Percentiles rank a stretch among this genome's conserved stretches.
These are phyloP conservation scores for Hygrocybe coccinea DNA, from an alignment of 768 basidiomycete genomes.

Conservation along the genomic window DNA sequence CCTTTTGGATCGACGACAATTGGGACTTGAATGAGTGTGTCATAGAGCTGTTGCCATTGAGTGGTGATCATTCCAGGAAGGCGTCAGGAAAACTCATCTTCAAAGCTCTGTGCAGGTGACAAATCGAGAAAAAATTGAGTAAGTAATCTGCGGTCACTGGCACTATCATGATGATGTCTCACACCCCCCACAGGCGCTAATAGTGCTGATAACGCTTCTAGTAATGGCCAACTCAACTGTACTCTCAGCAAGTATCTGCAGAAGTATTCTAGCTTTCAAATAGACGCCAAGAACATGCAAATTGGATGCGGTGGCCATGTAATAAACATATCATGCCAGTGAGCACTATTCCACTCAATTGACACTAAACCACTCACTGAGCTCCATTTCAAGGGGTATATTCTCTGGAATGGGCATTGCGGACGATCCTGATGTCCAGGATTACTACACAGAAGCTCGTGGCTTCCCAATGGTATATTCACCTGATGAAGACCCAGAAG, in stretches of 20 bases:
- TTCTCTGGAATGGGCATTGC: background rate
- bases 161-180: too few relatives aligned
- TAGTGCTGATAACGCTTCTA: too few relatives aligned
- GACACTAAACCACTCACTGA: background rate
- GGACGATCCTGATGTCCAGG: background rate
- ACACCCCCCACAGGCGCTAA: too few relatives aligned
- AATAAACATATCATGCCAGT: background rate
- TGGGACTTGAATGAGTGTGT: background rate
- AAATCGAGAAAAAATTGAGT: too few relatives aligned
- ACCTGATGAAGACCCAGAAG: too few relatives aligned
- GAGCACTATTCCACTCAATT: background rate
- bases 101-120: too few relatives aligned
- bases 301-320: background rate
- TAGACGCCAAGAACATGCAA: background rate
- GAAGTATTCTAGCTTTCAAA: background rate
- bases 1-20: too few relatives aligned
- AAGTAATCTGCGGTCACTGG: too few relatives aligned
- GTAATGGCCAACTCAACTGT: too few relatives aligned
- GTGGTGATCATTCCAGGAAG: too few relatives aligned
- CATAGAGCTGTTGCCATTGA: background rate
- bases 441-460: background rate
- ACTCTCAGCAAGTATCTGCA: background rate
- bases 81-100: too few relatives aligned
- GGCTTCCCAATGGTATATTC: background rate
- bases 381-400: background rate